Percentiles rank a stretch among this genome's conserved stretches.
phyloP scores from a whole-genome alignment of 257 asterid species.

The Fraxinus americana region DNA sequence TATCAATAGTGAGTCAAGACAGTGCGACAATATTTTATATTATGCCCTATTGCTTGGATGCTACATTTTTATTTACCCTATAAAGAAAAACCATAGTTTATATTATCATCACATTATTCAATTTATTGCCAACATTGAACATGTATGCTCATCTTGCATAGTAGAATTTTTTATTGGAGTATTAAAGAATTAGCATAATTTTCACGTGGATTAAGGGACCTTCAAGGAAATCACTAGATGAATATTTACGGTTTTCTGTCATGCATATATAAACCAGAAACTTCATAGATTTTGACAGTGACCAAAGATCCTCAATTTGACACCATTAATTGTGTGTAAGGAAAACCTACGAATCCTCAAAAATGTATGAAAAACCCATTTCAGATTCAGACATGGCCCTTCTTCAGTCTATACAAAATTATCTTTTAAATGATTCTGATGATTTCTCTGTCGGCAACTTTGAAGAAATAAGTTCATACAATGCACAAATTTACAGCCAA shows the following conservation, averaged over 20 bases:
- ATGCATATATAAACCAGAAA: background rate
- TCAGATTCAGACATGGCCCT: constrained; percentile 22
- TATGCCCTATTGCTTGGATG: background rate
- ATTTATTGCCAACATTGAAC: background rate
- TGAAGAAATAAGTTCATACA: background rate
- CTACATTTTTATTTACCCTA: background rate
- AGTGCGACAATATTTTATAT: background rate
- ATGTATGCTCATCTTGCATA: too few relatives aligned
- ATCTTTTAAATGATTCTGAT: constrained; percentile 31
- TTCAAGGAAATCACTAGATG: background rate
- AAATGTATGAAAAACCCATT: constrained; percentile 24
- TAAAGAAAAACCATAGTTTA: too few relatives aligned
- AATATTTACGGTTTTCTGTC: background rate
- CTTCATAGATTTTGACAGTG: background rate
- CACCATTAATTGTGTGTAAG: background rate
- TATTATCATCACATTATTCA: background rate
- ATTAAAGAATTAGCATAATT: background rate
- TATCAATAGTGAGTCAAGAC: background rate
- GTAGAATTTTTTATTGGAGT: background rate
- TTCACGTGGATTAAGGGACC: background rate
- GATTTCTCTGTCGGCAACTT: background rate
- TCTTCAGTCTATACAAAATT: constrained; percentile 25
- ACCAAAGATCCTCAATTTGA: background rate
- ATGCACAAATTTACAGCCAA: background rate
- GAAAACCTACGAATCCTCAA: background rate